A percentile compares a stretch with the other conserved stretches of the same genome.
These are phyloP conservation scores for Nadsonia starkeyi-henricii DNA, from an alignment of 1,139 yeast species.

Conservation along the genomic window DNA sequence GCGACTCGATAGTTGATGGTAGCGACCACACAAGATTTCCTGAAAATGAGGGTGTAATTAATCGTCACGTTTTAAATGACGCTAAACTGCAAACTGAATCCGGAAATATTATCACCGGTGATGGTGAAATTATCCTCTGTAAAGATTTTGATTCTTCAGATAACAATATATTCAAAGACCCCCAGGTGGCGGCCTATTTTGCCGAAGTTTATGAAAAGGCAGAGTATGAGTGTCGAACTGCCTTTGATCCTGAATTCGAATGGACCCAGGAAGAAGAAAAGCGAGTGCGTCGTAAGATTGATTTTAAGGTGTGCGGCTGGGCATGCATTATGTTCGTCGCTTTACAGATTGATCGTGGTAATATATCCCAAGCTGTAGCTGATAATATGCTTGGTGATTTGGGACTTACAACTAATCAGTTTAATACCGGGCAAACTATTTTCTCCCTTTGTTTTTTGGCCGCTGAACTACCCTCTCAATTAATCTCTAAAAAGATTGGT, in stretches of 20 bases:
- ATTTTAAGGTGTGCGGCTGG: conserved; percentile 30
- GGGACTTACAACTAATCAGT: conserved; percentile 32
- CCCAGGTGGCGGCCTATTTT: too few species aligned
- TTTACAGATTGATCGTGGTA: conserved; percentile 36
- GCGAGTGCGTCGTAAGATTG: conserved; percentile 31
- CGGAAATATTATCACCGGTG: too few species aligned
- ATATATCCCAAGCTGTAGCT: conserved; percentile 34
- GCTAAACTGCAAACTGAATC: too few species aligned
- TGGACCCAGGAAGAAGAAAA: conserved; percentile 36
- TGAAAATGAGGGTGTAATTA: too few species aligned
- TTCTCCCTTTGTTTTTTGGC: conserved; percentile 30
- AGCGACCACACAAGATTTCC: too few species aligned
- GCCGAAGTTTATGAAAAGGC: conserved; percentile 32
- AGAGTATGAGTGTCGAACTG: conserved; percentile 31
- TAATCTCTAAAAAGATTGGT: conserved; percentile 37
- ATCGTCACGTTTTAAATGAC: too few species aligned
- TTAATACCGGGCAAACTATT: conserved; percentile 34
- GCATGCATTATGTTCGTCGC: conserved; percentile 36
- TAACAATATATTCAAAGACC: too few species aligned
- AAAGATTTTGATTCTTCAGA: too few species aligned
- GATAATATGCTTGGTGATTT: conserved; percentile 33
- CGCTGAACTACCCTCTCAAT: conserved; percentile 42
- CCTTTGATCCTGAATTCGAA: conserved; percentile 33
- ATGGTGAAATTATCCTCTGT: too few species aligned
- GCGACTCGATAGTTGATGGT: too few species aligned